Evolutionary conservation across 768 basidiomycete species (phyloP), one percentile per base, ranked within the genome.

Genomic region (Asterophora parasitica): DNA sequence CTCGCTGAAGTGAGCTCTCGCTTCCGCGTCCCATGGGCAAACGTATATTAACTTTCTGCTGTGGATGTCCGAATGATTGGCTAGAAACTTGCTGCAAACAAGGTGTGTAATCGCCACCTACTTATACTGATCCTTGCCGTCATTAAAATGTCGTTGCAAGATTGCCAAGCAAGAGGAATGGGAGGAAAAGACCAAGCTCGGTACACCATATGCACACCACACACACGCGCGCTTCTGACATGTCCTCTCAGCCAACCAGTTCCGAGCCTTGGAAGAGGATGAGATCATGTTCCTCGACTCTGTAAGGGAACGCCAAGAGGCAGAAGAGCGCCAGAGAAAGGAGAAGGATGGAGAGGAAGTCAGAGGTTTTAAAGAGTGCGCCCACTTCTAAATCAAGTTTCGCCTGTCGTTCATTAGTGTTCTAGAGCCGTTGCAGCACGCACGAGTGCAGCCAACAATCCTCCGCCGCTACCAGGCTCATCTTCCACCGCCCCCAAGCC

Each of bases 151-250:
- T 33, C 41, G 42, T 62, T 52, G 54, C 45, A 45, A 90, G 88
- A 81, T 83, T 59, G 88, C 88, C 54, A 91, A 92, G 65, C 88
- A 92, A 67, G 90, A 92, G 64, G 88, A 92, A 79, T 92, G 88
- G 87, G 90, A 92, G 61, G 87, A 90, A 64, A 87, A 87, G 62
- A 88, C 81, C 51, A 91, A 90, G 63, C 78, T 92, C 67, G 75
- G 75, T 71, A 46, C 45, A 49, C 30, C 23, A 39, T 15, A 23
- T 16, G 31, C 66, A 67, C 17, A 38, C 19, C 32, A 38, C 33
- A 28, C 26, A 37, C 17, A 26, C 28, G 31, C 34, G 33, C 35
- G 15, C 26, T 11, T 7, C 52, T 56, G 37, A 54, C 51, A 10
- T 33, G 10, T 44, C 34, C 42, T 40, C 30, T 46, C 62, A 88